phyloP scores from a whole-genome alignment of 192 early-diverging fungal genomes.

The Mortierella claussenii region DNA sequence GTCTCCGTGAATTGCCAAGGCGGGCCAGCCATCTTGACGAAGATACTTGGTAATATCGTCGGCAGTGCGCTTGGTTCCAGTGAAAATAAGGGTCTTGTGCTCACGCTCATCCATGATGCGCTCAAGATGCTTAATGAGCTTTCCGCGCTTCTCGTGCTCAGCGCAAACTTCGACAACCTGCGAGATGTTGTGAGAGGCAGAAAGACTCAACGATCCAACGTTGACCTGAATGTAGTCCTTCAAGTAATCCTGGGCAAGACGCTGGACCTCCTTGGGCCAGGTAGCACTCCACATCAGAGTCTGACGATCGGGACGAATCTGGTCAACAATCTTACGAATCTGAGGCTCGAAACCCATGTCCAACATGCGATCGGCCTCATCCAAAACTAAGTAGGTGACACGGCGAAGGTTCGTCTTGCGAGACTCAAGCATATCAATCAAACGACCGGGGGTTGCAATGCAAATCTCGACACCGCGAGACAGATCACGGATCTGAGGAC shows the following conservation, averaged over 20 bases:
- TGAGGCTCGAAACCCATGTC: slow-evolving; percentile 99
- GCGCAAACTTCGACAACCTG: slow-evolving; percentile 92
- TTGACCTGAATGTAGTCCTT: slow-evolving; percentile 97
- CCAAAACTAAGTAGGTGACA: slow-evolving; percentile 97
- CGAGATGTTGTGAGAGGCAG: slow-evolving; percentile 92
- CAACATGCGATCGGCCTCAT: slow-evolving; percentile 99
- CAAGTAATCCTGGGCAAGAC: slow-evolving; percentile 90
- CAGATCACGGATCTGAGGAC: slow-evolving; percentile 91
- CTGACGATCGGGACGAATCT: slow-evolving; percentile 97
- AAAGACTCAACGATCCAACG: slow-evolving; percentile 91
- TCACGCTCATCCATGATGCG: slow-evolving; percentile 85
- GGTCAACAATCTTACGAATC: slow-evolving; percentile 97
- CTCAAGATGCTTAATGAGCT: slow-evolving; percentile 84
- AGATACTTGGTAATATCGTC: slow-evolving; percentile 89
- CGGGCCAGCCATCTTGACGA: slow-evolving; percentile 90
- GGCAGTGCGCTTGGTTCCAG: slow-evolving; percentile 94
- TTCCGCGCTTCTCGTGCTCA: slow-evolving; percentile 87
- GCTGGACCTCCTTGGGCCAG: slow-evolving; percentile 97
- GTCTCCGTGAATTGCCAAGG: slow-evolving; percentile 96
- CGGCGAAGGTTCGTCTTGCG: slow-evolving; percentile 91
- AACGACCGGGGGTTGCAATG: slow-evolving; percentile 97
- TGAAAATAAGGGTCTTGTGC: slow-evolving; percentile 94
- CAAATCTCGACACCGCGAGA: slow-evolving; percentile 90
- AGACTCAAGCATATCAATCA: slow-evolving; percentile 95
- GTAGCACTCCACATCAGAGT: slow-evolving; percentile 99